A percentile compares a stretch with the other conserved stretches of the same genome.
These are phyloP conservation scores for Alternaria arborescens DNA, from an alignment of 2,329 filamentous ascomycete species.

Conservation along the genomic window DNA sequence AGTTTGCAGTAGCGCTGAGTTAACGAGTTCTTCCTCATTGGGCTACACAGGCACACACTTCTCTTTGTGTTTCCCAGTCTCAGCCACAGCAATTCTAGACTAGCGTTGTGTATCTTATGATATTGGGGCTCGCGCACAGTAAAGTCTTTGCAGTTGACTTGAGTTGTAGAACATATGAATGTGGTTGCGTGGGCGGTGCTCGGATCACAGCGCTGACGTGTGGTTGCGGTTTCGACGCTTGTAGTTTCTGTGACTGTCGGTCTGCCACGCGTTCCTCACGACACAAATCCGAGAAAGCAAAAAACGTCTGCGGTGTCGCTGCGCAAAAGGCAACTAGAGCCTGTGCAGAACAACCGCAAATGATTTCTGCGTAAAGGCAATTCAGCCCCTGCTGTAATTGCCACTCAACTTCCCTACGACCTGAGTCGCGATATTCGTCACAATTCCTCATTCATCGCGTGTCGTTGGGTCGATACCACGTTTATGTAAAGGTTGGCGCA, in stretches of 20 bases:
- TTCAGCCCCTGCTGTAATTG: neutral
- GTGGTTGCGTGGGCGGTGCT: neutral
- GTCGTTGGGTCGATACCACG: neutral
- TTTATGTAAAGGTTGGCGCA: neutral
- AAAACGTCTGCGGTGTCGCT: neutral
- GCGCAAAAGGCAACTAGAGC: neutral
- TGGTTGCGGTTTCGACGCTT: neutral
- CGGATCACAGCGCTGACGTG: neutral
- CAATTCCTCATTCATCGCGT: neutral
- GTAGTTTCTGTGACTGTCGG: neutral
- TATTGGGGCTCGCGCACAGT: neutral
- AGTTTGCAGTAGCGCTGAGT: neutral
- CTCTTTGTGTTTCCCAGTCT: neutral
- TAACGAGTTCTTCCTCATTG: neutral
- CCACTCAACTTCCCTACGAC: neutral
- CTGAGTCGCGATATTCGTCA: neutral
- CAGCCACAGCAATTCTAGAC: neutral
- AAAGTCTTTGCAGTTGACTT: constrained; percentile 1
- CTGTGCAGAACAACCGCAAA: neutral
- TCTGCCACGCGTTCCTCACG: neutral
- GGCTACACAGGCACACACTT: neutral
- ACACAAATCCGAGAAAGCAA: constrained; percentile 2
- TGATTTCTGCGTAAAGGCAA: neutral
- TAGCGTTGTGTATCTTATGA: neutral
- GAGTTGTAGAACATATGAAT: neutral